Conservation (phyloP, 768 basidiomycete species). For the Roridomyces roridus region DNA sequence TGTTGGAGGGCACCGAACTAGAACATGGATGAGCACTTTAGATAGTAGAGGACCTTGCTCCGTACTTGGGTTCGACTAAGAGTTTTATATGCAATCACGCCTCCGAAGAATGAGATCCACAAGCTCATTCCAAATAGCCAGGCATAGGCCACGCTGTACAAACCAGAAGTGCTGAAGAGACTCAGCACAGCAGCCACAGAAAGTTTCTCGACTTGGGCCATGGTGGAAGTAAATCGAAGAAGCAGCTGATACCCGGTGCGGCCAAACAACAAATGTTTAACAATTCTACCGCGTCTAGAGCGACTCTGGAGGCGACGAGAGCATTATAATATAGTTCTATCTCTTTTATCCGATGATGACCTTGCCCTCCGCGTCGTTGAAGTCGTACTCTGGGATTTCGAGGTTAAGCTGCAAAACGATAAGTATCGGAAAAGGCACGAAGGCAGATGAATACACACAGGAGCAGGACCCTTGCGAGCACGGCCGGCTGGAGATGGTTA, state of each 20-base stretch:
- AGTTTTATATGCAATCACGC: slow-evolving; percentile 63
- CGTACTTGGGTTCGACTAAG: slow-evolving; percentile 65
- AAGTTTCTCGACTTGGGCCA: slow-evolving; percentile 37
- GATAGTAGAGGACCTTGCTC: too few species aligned
- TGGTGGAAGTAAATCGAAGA: slow-evolving; percentile 3
- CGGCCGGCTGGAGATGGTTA: slow-evolving; percentile 73
- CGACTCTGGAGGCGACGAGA: slow-evolving; percentile 14
- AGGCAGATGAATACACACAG: slow-evolving; percentile 56
- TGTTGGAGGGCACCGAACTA: slow-evolving; percentile 74
- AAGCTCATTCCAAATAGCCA: slow-evolving; percentile 80
- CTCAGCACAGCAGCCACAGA: slow-evolving; percentile 38
- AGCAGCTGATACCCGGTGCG: neutral
- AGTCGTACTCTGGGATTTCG: slow-evolving; percentile 88
- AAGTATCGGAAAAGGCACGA: neutral
- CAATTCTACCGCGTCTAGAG: slow-evolving; percentile 16
- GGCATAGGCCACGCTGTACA: slow-evolving; percentile 62
- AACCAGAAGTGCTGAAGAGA: slow-evolving; percentile 40
- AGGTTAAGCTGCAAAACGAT: slow-evolving; percentile 75
- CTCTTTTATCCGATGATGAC: slow-evolving; percentile 77
- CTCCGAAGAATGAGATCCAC: slow-evolving; percentile 76
- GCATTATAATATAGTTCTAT: slow-evolving; percentile 31
- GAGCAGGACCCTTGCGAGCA: slow-evolving; percentile 95
- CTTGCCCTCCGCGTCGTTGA: slow-evolving; percentile 89
- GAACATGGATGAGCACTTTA: too few species aligned
- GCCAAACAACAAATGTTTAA: neutral